Conservation (phyloP, 2,329 filamentous ascomycete genomes). For the Cercospora berteroae region DNA sequence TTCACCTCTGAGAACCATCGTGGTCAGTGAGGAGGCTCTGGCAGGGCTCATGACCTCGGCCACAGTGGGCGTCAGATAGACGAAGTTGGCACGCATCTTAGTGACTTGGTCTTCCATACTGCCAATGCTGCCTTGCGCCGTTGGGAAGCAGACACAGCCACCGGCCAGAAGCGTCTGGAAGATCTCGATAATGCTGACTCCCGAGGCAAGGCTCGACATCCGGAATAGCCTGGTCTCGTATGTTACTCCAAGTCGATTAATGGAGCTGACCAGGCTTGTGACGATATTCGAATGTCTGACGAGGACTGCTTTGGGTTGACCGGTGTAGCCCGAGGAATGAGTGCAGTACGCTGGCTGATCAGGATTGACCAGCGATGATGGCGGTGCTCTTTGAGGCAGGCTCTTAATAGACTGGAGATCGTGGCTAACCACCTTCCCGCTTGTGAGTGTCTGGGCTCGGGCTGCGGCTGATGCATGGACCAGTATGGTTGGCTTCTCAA, state of each 20-base stretch:
- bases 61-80: neutral
- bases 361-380: neutral
- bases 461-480: neutral
- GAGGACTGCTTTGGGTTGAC: slow-evolving; percentile 7
- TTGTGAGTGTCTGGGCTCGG: neutral
- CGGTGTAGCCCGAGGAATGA: slow-evolving; percentile 11
- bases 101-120: neutral
- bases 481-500: neutral
- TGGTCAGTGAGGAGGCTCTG: neutral
- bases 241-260: neutral
- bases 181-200: slow-evolving; percentile 10
- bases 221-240: neutral
- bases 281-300: slow-evolving; percentile 4
- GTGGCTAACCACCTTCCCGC: neutral
- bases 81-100: neutral
- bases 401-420: neutral
- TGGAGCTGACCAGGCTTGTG: neutral
- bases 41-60: neutral
- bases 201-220: slow-evolving; percentile 23
- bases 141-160: slow-evolving; percentile 18
- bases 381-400: neutral
- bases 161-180: slow-evolving; percentile 15
- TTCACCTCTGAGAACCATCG: neutral
- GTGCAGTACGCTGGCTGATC: slow-evolving; percentile 3
- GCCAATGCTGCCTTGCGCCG: slow-evolving; percentile 23